Percentiles rank a stretch among this genome's conserved stretches.
phyloP scores from a whole-genome alignment of 2,329 filamentous ascomycete species.

The Aspergillus flavus region DNA sequence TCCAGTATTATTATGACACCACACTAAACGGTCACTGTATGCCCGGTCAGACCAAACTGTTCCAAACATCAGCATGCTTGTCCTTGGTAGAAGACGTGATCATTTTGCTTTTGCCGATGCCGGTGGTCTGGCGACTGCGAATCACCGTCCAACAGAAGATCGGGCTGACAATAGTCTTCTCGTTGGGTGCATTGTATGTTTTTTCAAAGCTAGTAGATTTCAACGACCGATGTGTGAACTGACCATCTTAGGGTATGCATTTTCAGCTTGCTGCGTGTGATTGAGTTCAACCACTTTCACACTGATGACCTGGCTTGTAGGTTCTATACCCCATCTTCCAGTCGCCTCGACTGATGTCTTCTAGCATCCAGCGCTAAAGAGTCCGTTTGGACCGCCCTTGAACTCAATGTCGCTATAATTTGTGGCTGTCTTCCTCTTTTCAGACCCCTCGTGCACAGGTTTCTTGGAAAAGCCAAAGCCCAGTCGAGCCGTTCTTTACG shows the following conservation, averaged over 20 bases:
- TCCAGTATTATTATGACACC: constrained; percentile 23
- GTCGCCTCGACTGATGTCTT: not conserved
- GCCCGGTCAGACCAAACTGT: constrained; percentile 19
- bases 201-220: too few species aligned
- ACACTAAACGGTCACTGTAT: constrained; percentile 22
- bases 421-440: constrained; percentile 24
- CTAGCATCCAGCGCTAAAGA: constrained; percentile 25
- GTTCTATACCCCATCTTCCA: not conserved
- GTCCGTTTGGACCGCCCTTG: constrained; percentile 25
- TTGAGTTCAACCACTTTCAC: constrained; percentile 10
- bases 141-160: constrained; percentile 13
- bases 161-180: constrained; percentile 13
- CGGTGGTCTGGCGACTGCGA: constrained; percentile 23
- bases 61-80: constrained; percentile 16
- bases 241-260: constrained; percentile 3
- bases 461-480: constrained; percentile 11
- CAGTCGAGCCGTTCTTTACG: constrained; percentile 2
- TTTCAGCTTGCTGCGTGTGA: constrained; percentile 9
- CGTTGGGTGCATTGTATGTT: constrained; percentile 17
- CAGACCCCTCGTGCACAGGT: constrained; percentile 19
- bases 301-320: constrained; percentile 14
- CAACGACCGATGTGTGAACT: not conserved
- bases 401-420: constrained; percentile 25
- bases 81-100: constrained; percentile 21
- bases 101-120: constrained; percentile 22